These are phyloP conservation scores for Leersia perrieri DNA, from an alignment of 176 grass and related monocot genomes.

Conservation along the genomic window DNA sequence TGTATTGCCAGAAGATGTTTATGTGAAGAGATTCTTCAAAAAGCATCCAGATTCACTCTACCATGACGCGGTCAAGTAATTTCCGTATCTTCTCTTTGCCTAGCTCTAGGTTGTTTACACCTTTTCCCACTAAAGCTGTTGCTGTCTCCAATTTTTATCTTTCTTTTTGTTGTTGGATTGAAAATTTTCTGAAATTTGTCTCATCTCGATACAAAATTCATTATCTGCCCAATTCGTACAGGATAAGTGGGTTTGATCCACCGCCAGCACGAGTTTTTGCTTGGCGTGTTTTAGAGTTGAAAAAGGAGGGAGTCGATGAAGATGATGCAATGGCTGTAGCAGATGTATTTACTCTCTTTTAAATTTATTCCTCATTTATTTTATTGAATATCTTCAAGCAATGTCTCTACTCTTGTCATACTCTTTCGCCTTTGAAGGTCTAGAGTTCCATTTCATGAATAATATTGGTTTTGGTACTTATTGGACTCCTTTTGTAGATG, in stretches of 20 bases:
- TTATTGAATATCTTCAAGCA: not conserved
- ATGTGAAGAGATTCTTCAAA: conserved; percentile 57
- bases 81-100: not conserved
- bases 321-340: conserved; percentile 79
- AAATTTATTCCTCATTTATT: conserved; percentile 1
- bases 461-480: not conserved
- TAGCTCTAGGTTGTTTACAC: not conserved
- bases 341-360: conserved; percentile 56
- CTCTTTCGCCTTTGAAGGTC: not conserved
- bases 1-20: conserved; percentile 57
- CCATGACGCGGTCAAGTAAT: conserved; percentile 66
- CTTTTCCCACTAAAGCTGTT: not conserved
- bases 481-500: conserved; percentile 50
- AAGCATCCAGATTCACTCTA: conserved; percentile 61
- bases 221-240: conserved; percentile 16
- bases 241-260: conserved; percentile 76
- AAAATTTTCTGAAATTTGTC: not conserved
- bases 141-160: not conserved
- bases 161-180: not conserved
- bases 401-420: not conserved
- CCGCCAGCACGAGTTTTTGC: conserved; percentile 87
- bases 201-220: not conserved
- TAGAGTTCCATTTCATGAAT: not conserved
- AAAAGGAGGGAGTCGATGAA: conserved; percentile 61
- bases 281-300: conserved; percentile 83